phyloP scores from a whole-genome alignment of 352 stramenopile genomes.

The Phytophthora chlamydospora region DNA sequence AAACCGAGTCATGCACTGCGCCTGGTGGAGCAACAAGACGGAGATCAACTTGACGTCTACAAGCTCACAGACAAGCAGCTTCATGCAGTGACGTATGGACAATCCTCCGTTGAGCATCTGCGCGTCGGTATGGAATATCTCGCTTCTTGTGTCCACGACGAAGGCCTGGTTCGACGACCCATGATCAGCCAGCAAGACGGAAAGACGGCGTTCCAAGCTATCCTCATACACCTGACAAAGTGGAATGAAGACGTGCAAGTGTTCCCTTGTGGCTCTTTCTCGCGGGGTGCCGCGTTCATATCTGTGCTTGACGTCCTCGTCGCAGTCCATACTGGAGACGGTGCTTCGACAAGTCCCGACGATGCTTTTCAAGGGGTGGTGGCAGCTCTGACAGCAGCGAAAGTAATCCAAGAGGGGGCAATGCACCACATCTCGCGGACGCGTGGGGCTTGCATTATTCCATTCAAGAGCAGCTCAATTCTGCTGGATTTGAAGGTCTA shows the following conservation, averaged over 20 bases:
- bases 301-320: slow-evolving; percentile 81
- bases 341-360: not conserved
- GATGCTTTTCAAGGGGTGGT: slow-evolving; percentile 43
- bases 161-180: slow-evolving; percentile 31
- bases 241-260: slow-evolving; percentile 57
- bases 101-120: slow-evolving; percentile 35
- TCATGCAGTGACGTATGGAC: slow-evolving; percentile 19
- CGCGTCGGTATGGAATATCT: slow-evolving; percentile 51
- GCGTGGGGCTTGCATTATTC: slow-evolving; percentile 58
- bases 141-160: not conserved
- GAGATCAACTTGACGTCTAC: slow-evolving; percentile 4
- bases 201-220: slow-evolving; percentile 69
- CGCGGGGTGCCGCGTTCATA: slow-evolving; percentile 66
- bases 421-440: slow-evolving; percentile 43
- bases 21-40: slow-evolving; percentile 28
- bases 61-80: slow-evolving; percentile 38
- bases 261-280: slow-evolving; percentile 77
- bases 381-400: slow-evolving; percentile 40
- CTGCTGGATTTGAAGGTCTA: slow-evolving; percentile 81
- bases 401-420: slow-evolving; percentile 31
- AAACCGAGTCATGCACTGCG: slow-evolving; percentile 44
- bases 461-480: slow-evolving; percentile 60
- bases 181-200: slow-evolving; percentile 63
- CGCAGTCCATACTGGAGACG: slow-evolving; percentile 23
- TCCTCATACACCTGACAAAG: slow-evolving; percentile 65